These are phyloP conservation scores for Nicotiana undulata DNA, from an alignment of 257 asterid genomes.

Conservation along the genomic window DNA sequence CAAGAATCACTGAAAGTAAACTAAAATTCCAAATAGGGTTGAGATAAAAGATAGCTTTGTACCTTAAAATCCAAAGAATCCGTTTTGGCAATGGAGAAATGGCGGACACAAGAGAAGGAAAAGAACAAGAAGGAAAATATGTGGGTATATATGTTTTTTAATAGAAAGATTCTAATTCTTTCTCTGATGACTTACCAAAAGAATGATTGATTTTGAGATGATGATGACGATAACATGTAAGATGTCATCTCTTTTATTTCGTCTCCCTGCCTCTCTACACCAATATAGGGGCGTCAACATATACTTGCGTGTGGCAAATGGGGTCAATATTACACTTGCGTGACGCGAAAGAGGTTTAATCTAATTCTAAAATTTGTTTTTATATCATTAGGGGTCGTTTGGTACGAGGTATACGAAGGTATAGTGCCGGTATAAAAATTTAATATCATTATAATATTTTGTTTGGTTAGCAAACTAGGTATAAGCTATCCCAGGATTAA, in stretches of 20 bases:
- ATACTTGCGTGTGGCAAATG: no score
- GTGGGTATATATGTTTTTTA: constrained; percentile 6
- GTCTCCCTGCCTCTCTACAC: no score
- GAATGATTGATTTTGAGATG: constrained; percentile 13
- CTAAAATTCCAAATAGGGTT: neutral
- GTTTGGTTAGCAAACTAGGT: no score
- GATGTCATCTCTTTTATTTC: neutral
- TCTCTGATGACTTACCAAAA: constrained; percentile 15
- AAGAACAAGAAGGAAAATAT: constrained; percentile 1
- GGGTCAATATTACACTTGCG: no score
- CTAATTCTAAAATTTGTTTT: no score
- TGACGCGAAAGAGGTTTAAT: no score
- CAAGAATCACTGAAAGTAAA: neutral
- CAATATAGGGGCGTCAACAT: no score
- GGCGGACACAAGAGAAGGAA: constrained; percentile 21
- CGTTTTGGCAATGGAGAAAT: neutral
- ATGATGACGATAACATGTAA: neutral
- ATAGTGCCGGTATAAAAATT: no score
- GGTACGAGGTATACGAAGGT: no score
- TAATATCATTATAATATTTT: no score
- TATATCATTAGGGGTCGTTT: no score
- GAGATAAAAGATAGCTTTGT: neutral
- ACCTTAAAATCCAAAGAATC: neutral
- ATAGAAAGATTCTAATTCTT: neutral
- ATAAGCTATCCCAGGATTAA: no score